Evolutionary conservation across 768 basidiomycete genomes (phyloP).

Genomic region (Dendrothele bispora): DNA sequence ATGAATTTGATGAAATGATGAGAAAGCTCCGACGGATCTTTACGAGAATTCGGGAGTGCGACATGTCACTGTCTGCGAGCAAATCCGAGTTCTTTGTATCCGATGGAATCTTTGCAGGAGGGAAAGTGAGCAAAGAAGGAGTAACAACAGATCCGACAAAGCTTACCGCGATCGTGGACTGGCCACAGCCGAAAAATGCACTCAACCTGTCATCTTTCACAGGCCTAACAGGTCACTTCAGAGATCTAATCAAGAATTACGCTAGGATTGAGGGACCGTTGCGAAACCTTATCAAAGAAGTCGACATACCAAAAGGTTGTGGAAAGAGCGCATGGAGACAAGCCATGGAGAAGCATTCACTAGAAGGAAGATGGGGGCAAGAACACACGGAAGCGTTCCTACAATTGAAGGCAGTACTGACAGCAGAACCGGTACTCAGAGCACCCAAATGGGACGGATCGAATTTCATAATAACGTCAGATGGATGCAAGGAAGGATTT

Average conservation of each 20-base stretch:
- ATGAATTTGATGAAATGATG: constrained; percentile 21
- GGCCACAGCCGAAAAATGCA: constrained; percentile 7
- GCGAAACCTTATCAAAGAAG: constrained; percentile 12
- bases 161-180: constrained; percentile 5
- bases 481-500: constrained; percentile 30
- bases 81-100: constrained; percentile 12
- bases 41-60: not conserved
- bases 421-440: constrained; percentile 30
- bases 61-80: constrained; percentile 34
- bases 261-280: constrained; percentile 14
- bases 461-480: constrained; percentile 31
- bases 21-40: constrained; percentile 7
- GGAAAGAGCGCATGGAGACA: not conserved
- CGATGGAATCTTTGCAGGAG: constrained; percentile 2
- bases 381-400: not conserved
- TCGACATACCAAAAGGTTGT: not conserved
- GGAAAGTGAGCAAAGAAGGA: constrained; percentile 5
- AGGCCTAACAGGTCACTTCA: constrained; percentile 12
- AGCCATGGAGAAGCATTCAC: not conserved
- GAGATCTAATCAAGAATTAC: constrained; percentile 7
- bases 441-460: constrained; percentile 30
- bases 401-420: constrained; percentile 28
- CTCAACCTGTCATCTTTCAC: constrained; percentile 13
- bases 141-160: constrained; percentile 3
- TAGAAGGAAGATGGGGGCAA: constrained; percentile 20